These are phyloP conservation scores for Fraxinus angustifolia DNA, from an alignment of 305 asterid species.

Conservation along the genomic window DNA sequence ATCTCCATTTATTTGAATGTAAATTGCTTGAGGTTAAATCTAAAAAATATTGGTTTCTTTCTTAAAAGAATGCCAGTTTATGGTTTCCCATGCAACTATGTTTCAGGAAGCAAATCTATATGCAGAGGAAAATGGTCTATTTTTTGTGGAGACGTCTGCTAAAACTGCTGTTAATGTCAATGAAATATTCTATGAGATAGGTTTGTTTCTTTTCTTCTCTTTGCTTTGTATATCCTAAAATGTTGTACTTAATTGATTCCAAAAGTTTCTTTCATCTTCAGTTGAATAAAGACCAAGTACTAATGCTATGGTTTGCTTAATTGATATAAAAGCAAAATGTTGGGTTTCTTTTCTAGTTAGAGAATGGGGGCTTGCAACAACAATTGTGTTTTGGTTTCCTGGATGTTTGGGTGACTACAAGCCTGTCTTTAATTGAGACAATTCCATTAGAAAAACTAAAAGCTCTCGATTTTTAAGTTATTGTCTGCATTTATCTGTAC, in stretches of 20 bases:
- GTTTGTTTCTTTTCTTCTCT: constrained; percentile 31
- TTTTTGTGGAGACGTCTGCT: constrained; percentile 88
- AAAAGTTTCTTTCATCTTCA: background rate
- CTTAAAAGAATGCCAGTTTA: background rate
- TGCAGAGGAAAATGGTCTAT: constrained; percentile 84
- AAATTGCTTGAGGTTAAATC: background rate
- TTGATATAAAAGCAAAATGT: background rate
- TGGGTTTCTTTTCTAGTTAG: background rate
- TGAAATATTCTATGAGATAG: constrained; percentile 80
- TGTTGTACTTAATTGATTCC: background rate
- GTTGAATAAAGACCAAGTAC: background rate
- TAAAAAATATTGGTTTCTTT: background rate
- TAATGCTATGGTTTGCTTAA: background rate
- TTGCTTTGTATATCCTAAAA: constrained; percentile 7
- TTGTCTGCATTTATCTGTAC: background rate
- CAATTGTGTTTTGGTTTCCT: background rate
- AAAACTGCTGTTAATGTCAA: constrained; percentile 79
- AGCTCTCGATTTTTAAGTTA: background rate
- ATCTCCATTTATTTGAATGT: constrained; percentile 3
- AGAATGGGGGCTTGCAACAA: background rate
- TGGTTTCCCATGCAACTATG: constrained; percentile 4
- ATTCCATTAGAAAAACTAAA: background rate
- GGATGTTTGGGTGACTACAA: background rate
- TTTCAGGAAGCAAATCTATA: constrained; percentile 68
- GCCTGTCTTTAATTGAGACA: background rate